phyloP scores from a whole-genome alignment of 73 alveolate species.

The Blepharisma stoltei region DNA sequence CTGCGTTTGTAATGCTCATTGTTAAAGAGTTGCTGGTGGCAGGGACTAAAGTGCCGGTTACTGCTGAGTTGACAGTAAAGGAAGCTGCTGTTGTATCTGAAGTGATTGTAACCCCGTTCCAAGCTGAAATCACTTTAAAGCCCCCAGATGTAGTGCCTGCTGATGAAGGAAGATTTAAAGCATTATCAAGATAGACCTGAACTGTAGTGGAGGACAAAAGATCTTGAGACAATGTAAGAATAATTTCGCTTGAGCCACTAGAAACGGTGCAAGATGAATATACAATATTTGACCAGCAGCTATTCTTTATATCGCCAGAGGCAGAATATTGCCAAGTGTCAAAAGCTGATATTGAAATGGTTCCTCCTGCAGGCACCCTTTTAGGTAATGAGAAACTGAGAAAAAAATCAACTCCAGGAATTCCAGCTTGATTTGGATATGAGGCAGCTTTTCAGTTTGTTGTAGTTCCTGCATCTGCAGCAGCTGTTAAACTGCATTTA shows the following conservation, averaged over 20 bases:
- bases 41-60: neutral
- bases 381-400: too few species aligned
- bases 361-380: too few species aligned
- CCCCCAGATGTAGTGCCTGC: constrained; percentile 3
- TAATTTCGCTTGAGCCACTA: neutral
- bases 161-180: neutral
- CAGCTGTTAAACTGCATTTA: too few species aligned
- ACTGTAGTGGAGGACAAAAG: neutral
- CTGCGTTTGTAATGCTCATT: neutral
- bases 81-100: neutral
- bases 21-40: constrained; percentile 2
- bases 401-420: too few species aligned
- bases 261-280: neutral
- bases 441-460: too few species aligned
- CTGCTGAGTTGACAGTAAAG: neutral
- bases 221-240: neutral
- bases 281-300: neutral
- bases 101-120: neutral
- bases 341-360: too few species aligned
- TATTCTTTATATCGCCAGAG: neutral
- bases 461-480: too few species aligned
- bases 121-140: neutral
- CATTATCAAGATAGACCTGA: neutral
- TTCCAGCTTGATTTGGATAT: too few species aligned
- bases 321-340: neutral